Percentiles rank a stretch among this genome's conserved stretches.
These are phyloP conservation scores for Coemansia erecta DNA, from an alignment of 192 early-diverging fungal genomes.

Conservation along the genomic window DNA sequence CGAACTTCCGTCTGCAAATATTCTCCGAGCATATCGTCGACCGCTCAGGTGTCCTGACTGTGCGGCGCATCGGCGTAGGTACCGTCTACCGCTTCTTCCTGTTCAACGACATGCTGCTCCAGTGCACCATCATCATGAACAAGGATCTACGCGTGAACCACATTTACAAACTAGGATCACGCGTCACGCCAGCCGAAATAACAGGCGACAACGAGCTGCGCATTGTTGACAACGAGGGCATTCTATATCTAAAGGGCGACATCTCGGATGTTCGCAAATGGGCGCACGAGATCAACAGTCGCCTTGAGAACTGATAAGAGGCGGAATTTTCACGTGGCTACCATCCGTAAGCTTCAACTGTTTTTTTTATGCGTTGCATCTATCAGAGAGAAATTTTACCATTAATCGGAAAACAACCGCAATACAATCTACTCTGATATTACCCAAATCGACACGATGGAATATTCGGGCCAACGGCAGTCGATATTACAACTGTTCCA, in stretches of 20 bases:
- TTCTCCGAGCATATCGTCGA: constrained; percentile 18
- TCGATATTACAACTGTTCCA: constrained; percentile 58
- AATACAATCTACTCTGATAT: no score
- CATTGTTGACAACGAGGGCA: constrained; percentile 33
- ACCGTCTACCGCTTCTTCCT: constrained; percentile 58
- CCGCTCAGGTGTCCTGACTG: constrained; percentile 7
- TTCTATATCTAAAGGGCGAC: constrained; percentile 46
- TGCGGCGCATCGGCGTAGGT: constrained; percentile 33
- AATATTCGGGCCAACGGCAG: constrained; percentile 24
- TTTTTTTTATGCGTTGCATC: no score
- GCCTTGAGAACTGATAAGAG: constrained; percentile 22
- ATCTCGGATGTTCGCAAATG: constrained; percentile 27
- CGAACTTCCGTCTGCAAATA: constrained; percentile 47
- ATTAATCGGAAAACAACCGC: neutral
- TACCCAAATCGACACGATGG: constrained; percentile 9
- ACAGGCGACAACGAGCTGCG: constrained; percentile 41
- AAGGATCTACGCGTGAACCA: constrained; percentile 38
- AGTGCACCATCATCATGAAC: constrained; percentile 48
- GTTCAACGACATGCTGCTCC: constrained; percentile 72
- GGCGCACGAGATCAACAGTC: constrained; percentile 49
- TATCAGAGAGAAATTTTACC: no score
- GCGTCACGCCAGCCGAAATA: constrained; percentile 33
- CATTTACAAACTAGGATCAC: constrained; percentile 32
- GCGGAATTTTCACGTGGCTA: neutral
- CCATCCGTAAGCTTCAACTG: constrained; percentile 9